Evolutionary conservation across 768 basidiomycete genomes (phyloP).

Genomic region (Mycena belliarum): DNA sequence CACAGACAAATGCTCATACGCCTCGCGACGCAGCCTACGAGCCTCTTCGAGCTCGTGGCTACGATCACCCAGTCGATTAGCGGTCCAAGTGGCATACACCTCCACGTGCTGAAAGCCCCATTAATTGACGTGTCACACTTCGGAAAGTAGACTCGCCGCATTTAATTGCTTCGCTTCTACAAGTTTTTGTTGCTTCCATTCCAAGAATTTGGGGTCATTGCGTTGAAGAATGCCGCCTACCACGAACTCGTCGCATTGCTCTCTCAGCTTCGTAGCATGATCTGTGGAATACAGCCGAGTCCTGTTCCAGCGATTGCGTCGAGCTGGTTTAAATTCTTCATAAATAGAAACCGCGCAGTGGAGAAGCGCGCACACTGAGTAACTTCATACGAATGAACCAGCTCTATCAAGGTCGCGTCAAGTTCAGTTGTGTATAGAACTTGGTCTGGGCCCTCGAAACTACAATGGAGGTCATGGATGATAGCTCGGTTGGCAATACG

Average conservation of each 20-base stretch:
- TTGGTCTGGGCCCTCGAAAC: neutral
- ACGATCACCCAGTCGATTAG: neutral
- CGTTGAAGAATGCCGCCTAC: neutral
- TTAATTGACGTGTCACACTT: neutral
- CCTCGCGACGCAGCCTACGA: constrained; percentile 5
- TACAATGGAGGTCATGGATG: neutral
- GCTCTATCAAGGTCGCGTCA: neutral
- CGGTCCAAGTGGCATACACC: neutral
- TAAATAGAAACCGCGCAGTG: neutral
- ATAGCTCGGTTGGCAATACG: no score
- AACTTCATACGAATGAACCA: neutral
- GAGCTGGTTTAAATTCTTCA: neutral
- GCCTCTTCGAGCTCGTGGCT: constrained; percentile 8
- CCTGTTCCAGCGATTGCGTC: neutral
- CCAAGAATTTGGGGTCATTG: neutral
- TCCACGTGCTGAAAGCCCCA: neutral
- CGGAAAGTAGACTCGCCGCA: neutral
- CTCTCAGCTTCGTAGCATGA: neutral
- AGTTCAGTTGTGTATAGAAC: neutral
- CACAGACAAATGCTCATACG: neutral
- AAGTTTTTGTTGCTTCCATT: constrained; percentile 1
- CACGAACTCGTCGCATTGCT: constrained; percentile 3
- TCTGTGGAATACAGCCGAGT: neutral
- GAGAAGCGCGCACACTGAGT: neutral
- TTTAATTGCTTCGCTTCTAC: neutral